Base-by-base conservation (phyloP, 2,329 filamentous ascomycete species). In the Leptodontidium sp. region DNA sequence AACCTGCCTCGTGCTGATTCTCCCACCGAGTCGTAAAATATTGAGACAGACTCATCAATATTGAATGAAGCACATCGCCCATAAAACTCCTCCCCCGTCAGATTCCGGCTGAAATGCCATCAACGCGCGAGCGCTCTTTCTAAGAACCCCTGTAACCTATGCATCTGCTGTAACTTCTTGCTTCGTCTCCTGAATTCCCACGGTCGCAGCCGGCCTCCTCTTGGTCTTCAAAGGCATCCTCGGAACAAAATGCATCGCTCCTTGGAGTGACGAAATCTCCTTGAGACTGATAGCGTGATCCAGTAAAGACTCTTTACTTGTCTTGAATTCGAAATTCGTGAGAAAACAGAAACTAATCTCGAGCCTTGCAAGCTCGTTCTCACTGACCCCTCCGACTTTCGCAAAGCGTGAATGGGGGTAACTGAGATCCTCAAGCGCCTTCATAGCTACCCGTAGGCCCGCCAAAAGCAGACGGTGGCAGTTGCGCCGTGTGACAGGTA, bases 281-380 rank as follows among this genome's bases (percentile, higher is more conserved):
- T 76, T 80, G 57, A 85, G 74, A 65, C 77, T 77, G 57, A 80
- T 79, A n/a, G 81, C 84, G 74, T 88, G 85, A 32, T 80, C 75
- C 68, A 83, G 77, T 65, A 92, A 81, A 75, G 84, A 84, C 59
- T 86, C 83, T 68, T 84, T 83, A 72, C 85, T 86, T 4, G 93
- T 90, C 49, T 86, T 86, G 69, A 97, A 84, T 75, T 95, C 92
- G 77, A 97, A 97, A 63, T 93, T 90, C n/a, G 91, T 89, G 68
- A 97, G 82, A 78, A 94, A 95, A 80, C 92, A 94, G 77, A 95
- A 95, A 75, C 91, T 94, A 70, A 98, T 92, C 83, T 98, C 96
- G 52, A 98, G 82, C 69, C 92, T 87, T 50, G 92, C 91, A 63
- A 99, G 85, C 80, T 98, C 94, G 21, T 84, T 83, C 77, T 93